Percentiles rank a stretch among this genome's conserved stretches.
These are phyloP conservation scores for Trichophyton benhamiae DNA, from an alignment of 2,329 filamentous ascomycete genomes.

Conservation along the genomic window DNA sequence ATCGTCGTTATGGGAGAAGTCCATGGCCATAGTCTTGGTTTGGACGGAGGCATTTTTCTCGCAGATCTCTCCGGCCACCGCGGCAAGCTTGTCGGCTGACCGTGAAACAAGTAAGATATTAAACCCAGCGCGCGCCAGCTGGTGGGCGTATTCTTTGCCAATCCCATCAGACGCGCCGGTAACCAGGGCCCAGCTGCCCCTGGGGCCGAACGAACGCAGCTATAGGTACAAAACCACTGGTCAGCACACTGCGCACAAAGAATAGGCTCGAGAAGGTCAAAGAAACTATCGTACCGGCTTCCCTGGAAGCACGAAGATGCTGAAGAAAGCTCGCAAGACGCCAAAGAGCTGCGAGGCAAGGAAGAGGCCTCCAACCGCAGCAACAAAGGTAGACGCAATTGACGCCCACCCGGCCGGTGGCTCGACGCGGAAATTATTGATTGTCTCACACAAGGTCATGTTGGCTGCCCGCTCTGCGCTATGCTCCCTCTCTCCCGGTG, in stretches of 20 bases:
- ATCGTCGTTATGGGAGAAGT: conserved; percentile 70
- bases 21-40: conserved; percentile 76
- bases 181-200: conserved; percentile 85
- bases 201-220: conserved; percentile 82
- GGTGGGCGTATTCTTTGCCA: conserved; percentile 87
- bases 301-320: conserved; percentile 53
- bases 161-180: conserved; percentile 94
- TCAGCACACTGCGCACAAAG: neutral
- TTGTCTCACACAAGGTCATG: neutral
- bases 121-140: conserved; percentile 84
- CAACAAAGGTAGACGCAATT: conserved; percentile 24
- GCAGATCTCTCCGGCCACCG: conserved; percentile 63
- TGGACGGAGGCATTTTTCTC: conserved; percentile 52
- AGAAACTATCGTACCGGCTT: conserved; percentile 31
- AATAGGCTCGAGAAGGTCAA: neutral
- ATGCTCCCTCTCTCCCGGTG: neutral
- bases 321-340: conserved; percentile 50
- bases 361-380: conserved; percentile 45
- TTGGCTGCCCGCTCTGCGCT: neutral
- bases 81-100: conserved; percentile 79
- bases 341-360: conserved; percentile 46
- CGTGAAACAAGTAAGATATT: conserved; percentile 91
- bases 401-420: conserved; percentile 27
- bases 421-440: conserved; percentile 26
- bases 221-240: conserved; percentile 25